Percentiles rank a stretch among this genome's conserved stretches.
These are phyloP conservation scores for Lachancea dasiensis DNA, from an alignment of 805 yeast species.

Conservation along the genomic window DNA sequence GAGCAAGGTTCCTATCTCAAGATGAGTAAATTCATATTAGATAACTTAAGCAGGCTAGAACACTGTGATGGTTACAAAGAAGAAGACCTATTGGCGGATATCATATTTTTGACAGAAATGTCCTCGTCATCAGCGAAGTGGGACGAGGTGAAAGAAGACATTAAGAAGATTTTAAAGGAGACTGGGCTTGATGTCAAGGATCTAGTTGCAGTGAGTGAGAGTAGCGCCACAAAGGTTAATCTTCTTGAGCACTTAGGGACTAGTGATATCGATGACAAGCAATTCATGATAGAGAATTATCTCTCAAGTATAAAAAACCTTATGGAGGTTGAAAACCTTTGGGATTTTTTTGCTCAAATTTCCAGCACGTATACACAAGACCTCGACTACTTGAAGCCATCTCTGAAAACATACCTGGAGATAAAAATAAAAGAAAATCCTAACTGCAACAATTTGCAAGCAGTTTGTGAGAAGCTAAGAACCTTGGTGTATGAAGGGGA, in stretches of 20 bases:
- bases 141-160: constrained; percentile 7
- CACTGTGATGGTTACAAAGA: neutral
- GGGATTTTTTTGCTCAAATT: constrained; percentile 16
- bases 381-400: constrained; percentile 23
- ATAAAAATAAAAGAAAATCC: constrained; percentile 16
- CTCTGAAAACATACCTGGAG: constrained; percentile 15
- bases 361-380: constrained; percentile 20
- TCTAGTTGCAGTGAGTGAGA: constrained; percentile 15
- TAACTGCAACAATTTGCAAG: constrained; percentile 2
- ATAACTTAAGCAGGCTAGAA: constrained; percentile 7
- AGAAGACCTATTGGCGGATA: constrained; percentile 10
- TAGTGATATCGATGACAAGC: constrained; percentile 17
- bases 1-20: constrained; percentile 1
- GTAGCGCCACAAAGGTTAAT: constrained; percentile 18
- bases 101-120: constrained; percentile 13
- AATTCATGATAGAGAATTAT: constrained; percentile 25
- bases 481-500: constrained; percentile 1
- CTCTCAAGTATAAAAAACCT: constrained; percentile 18
- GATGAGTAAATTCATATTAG: constrained; percentile 3
- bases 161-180: constrained; percentile 12
- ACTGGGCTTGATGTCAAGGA: constrained; percentile 12
- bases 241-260: constrained; percentile 24
- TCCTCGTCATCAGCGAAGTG: neutral
- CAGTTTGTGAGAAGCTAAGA: constrained; percentile 1
- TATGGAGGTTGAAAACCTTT: constrained; percentile 15